These are phyloP conservation scores for Podospora bellae-mahoneyi DNA, from an alignment of 495 filamentous ascomycete genomes.

Conservation along the genomic window DNA sequence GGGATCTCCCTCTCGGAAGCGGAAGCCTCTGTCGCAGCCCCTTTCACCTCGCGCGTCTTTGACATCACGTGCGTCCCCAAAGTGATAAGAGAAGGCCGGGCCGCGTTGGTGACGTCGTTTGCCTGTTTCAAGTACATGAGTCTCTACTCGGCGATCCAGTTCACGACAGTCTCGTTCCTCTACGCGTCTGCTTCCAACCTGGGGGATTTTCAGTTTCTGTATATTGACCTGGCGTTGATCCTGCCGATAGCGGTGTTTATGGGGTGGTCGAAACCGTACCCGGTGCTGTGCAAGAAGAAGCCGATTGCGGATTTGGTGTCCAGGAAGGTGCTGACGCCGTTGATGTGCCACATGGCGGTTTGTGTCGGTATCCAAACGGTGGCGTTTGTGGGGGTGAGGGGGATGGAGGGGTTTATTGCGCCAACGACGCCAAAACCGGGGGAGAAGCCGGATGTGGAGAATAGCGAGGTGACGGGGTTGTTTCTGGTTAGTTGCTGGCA, in stretches of 20 bases:
- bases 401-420: constrained; percentile 82
- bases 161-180: constrained; percentile 96
- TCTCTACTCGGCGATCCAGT: constrained; percentile 97
- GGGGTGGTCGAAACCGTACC: constrained; percentile 90
- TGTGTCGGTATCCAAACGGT: constrained; percentile 74
- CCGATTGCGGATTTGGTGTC: constrained; percentile 93
- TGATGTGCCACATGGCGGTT: constrained; percentile 84
- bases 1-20: constrained; percentile 98
- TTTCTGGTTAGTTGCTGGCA: constrained; percentile 91
- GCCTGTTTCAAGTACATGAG: constrained; percentile 99
- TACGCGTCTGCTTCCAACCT: constrained; percentile 95
- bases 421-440: constrained; percentile 66
- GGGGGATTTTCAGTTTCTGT: constrained; percentile 96
- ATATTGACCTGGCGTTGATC: constrained; percentile 90
- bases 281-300: constrained; percentile 72
- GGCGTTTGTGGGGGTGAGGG: constrained; percentile 66
- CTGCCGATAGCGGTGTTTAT: constrained; percentile 97
- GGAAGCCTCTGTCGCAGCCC: constrained; percentile 95
- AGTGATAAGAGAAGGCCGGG: constrained; percentile 91
- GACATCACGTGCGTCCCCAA: constrained; percentile 96
- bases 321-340: constrained; percentile 83
- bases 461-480: constrained; percentile 87
- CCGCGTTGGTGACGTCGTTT: constrained; percentile 94
- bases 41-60: constrained; percentile 93
- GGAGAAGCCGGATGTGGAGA: constrained; percentile 76